phyloP scores from a whole-genome alignment of 345 rosid species.

The Garcia nutans region DNA sequence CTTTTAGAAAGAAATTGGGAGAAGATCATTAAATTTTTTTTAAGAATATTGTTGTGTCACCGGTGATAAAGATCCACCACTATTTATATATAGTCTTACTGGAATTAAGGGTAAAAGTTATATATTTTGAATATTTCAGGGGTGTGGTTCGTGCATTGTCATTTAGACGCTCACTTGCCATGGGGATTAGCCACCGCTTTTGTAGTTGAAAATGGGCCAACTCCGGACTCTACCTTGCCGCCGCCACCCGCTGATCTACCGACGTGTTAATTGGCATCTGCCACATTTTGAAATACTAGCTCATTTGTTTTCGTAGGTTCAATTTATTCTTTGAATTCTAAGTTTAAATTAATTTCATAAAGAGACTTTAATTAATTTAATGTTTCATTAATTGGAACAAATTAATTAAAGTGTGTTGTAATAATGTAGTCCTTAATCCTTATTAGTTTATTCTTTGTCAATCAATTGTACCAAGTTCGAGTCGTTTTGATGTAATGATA shows the following conservation, averaged over 20 bases:
- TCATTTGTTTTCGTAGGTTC: too few relatives aligned
- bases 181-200: slow-evolving; percentile 28
- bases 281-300: too few relatives aligned
- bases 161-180: slow-evolving; percentile 27
- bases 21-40: too few relatives aligned
- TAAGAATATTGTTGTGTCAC: too few relatives aligned
- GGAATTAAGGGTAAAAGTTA: too few relatives aligned
- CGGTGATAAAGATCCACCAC: too few relatives aligned
- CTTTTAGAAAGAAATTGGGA: too few relatives aligned
- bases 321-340: not conserved
- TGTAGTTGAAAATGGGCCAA: slow-evolving; percentile 21
- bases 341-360: not conserved
- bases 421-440: too few relatives aligned
- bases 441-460: not conserved
- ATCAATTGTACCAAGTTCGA: not conserved
- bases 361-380: too few relatives aligned
- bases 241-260: slow-evolving; percentile 36
- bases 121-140: slow-evolving; percentile 8
- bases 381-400: not conserved
- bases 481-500: not conserved
- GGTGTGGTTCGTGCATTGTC: slow-evolving; percentile 34
- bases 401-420: not conserved
- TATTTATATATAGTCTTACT: too few relatives aligned
- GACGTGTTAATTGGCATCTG: slow-evolving; percentile 13
- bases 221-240: slow-evolving; percentile 22